Conservation (phyloP, 1,139 yeast species). For the Hyphopichia pseudoburtonii region DNA sequence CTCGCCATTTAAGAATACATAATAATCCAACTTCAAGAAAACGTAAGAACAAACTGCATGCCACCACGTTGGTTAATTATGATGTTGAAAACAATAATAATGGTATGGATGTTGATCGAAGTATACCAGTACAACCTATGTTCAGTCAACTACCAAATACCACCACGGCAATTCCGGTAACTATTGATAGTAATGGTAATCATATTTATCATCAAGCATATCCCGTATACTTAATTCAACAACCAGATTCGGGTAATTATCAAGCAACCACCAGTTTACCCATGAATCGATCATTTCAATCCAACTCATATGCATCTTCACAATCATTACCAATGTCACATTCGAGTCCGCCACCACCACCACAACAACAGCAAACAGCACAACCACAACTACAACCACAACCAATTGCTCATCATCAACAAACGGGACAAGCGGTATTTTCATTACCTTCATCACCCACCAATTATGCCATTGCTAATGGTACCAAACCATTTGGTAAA, state of each 20-base stretch:
- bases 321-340: slow-evolving; percentile 10
- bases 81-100: slow-evolving; percentile 2
- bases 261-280: slow-evolving; percentile 5
- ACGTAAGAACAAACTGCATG: slow-evolving; percentile 24
- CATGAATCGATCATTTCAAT: slow-evolving; percentile 5
- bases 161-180: slow-evolving; percentile 25
- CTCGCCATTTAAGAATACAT: slow-evolving; percentile 66
- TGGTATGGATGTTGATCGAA: slow-evolving; percentile 9
- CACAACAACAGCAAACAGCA: slow-evolving; percentile 5
- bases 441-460: slow-evolving; percentile 30
- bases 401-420: slow-evolving; percentile 10
- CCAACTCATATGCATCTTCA: too few species aligned
- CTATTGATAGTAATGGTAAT: slow-evolving; percentile 36
- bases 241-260: slow-evolving; percentile 8
- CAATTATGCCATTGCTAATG: slow-evolving; percentile 5
- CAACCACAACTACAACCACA: not conserved
- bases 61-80: slow-evolving; percentile 5
- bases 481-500: not conserved
- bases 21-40: slow-evolving; percentile 51
- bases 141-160: slow-evolving; percentile 7
- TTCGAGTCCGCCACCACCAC: slow-evolving; percentile 7
- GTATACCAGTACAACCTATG: slow-evolving; percentile 4
- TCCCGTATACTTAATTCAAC: slow-evolving; percentile 39
- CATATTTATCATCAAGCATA: slow-evolving; percentile 34
- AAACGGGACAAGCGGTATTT: slow-evolving; percentile 25